Percentiles rank a stretch among this genome's conserved stretches.
These are phyloP conservation scores for Xylaria castorea DNA, from an alignment of 495 filamentous ascomycete species.

Conservation along the genomic window DNA sequence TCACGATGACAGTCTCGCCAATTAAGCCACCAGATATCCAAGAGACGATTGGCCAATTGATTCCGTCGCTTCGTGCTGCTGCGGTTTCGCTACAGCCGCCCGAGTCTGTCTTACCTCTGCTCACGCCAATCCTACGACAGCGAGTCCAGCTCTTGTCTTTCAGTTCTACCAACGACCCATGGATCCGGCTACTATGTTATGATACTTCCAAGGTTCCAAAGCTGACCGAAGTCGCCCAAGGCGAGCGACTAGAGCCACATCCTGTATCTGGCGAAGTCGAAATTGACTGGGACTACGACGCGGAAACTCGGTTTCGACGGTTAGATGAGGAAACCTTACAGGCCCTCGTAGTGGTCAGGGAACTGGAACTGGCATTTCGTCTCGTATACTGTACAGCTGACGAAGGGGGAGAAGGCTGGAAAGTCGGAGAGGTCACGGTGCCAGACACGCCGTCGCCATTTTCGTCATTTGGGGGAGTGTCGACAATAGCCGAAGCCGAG, in stretches of 20 bases:
- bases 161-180: constrained; percentile 70
- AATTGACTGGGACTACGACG: constrained; percentile 65
- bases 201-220: constrained; percentile 69
- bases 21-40: constrained; percentile 70
- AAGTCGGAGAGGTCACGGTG: constrained; percentile 77
- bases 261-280: constrained; percentile 94
- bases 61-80: constrained; percentile 86
- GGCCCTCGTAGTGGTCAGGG: constrained; percentile 62
- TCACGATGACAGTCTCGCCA: constrained; percentile 40
- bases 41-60: constrained; percentile 72
- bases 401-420: constrained; percentile 77
- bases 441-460: constrained; percentile 55
- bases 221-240: constrained; percentile 69
- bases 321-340: constrained; percentile 89
- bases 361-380: constrained; percentile 60
- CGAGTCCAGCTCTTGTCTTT: constrained; percentile 77
- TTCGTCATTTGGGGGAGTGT: constrained; percentile 46
- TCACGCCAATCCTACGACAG: constrained; percentile 91
- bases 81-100: constrained; percentile 80
- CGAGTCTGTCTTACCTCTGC: constrained; percentile 75
- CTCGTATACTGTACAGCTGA: constrained; percentile 65
- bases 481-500: constrained; percentile 53
- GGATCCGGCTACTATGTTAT: constrained; percentile 92
- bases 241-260: constrained; percentile 80
- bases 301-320: constrained; percentile 71